Conservation (phyloP, 257 asterid genomes). For the Hygrophila difformis region DNA sequence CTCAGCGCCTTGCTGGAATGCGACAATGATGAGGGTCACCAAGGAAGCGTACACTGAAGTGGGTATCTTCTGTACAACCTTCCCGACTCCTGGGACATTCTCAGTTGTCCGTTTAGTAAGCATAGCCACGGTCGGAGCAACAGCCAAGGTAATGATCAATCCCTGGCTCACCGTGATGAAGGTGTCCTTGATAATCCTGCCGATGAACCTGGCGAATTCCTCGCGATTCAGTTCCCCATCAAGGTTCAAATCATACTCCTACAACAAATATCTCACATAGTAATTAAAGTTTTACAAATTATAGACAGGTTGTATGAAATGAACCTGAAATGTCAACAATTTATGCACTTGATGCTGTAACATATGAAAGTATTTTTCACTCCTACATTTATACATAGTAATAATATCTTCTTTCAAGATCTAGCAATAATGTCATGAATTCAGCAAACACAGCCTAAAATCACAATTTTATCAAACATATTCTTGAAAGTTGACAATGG, state of each 20-base stretch:
- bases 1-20: slow-evolving; percentile 52
- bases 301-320: too few relatives aligned
- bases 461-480: neutral
- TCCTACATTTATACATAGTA: too few relatives aligned
- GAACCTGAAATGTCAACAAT: too few relatives aligned
- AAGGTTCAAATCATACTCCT: slow-evolving; percentile 74
- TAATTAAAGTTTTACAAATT: too few relatives aligned
- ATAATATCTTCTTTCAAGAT: too few relatives aligned
- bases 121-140: slow-evolving; percentile 83
- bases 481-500: neutral
- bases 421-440: too few relatives aligned
- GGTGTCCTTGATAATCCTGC: slow-evolving; percentile 50
- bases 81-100: slow-evolving; percentile 81
- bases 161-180: slow-evolving; percentile 66
- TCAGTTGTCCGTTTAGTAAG: slow-evolving; percentile 73
- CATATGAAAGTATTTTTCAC: too few relatives aligned
- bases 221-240: slow-evolving; percentile 76
- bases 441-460: neutral
- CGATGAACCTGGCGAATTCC: slow-evolving; percentile 63
- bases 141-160: slow-evolving; percentile 61
- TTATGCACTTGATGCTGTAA: too few relatives aligned
- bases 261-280: too few relatives aligned
- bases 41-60: slow-evolving; percentile 71
- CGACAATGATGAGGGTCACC: slow-evolving; percentile 58
- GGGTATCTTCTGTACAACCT: slow-evolving; percentile 72